Evolutionary conservation across 2,329 filamentous ascomycete genomes (phyloP), one percentile per base, ranked within the genome.

Genomic region (Chrysoporthe deuterocubensis): DNA sequence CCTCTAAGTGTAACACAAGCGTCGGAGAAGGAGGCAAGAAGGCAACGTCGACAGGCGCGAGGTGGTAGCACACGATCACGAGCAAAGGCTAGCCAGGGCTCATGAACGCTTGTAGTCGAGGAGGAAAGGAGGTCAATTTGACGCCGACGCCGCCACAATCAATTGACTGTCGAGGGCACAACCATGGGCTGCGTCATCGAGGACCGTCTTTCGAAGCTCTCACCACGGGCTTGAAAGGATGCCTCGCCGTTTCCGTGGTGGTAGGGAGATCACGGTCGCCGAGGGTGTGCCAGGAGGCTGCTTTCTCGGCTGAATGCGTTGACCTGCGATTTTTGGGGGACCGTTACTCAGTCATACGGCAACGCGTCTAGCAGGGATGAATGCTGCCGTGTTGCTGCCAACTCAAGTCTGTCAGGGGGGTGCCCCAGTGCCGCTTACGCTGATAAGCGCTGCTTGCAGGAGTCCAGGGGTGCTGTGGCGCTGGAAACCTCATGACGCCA

Each of bases 171-270:
- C 26, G 21, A 60, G 32, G 8, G 54, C 46, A 40, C 37, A 34
- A 46, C 64, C 64, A 54, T 61, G 21, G 56, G 54, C 44, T 54
- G 14, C 56, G 44, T 59, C 64, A 60, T 65, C 13, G 64, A 50
- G 32, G 52, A 42, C 7, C n/a, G 60, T 52, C 26, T 26, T 26
- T 26, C 34, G 18, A 40, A n/a, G 16, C 34, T 57, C 7, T 46
- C 26, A 43, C 26, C 59, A 6, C 40, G 32, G 57, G 57, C 40
- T 61, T 13, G 43, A 48, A 48, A 34, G 26, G 43, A 8, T 26
- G 43, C 40, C 59, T 44, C 26, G 26, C 59, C 26, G 59, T 8
- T 44, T n/a, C 21, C 4, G 42, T 44, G n/a, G 43, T 8, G 37
- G 59, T 32, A 4, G 43, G 16, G 48, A 14, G 21, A 32, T 60